phyloP scores from a whole-genome alignment of 139 green algal species.

The Coccomyxa sp. region DNA sequence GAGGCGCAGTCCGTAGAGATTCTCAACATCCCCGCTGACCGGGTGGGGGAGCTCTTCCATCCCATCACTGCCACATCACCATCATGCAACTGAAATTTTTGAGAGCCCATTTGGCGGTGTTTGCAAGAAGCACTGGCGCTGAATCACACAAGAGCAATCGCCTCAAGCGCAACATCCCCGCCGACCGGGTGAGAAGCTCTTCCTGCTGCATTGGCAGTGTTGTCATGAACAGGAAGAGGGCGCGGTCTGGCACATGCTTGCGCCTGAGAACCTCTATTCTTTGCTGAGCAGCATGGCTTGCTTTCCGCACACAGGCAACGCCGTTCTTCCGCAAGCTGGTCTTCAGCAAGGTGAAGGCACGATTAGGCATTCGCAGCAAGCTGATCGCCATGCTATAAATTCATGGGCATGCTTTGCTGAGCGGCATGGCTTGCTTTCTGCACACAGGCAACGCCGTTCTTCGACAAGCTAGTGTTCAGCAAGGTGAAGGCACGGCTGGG shows the following conservation, averaged over 20 bases:
- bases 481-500: slow-evolving; percentile 63
- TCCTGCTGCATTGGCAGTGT: too few relatives aligned
- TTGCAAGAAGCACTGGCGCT: too few relatives aligned
- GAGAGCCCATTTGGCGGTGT: too few relatives aligned
- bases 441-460: slow-evolving; percentile 63
- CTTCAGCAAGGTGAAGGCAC: slow-evolving; percentile 62
- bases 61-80: too few relatives aligned
- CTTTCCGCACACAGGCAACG: slow-evolving; percentile 27
- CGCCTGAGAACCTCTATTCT: too few relatives aligned
- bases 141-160: too few relatives aligned
- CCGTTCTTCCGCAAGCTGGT: slow-evolving; percentile 76
- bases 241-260: too few relatives aligned
- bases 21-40: background rate
- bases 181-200: slow-evolving; percentile 24
- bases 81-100: too few relatives aligned
- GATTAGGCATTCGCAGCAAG: slow-evolving; percentile 44
- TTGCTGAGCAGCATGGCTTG: too few relatives aligned
- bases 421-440: background rate
- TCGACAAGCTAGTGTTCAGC: slow-evolving; percentile 64
- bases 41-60: too few relatives aligned
- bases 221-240: too few relatives aligned
- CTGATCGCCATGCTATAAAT: slow-evolving; percentile 53
- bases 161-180: slow-evolving; percentile 45
- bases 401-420: too few relatives aligned
- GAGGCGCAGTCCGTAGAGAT: background rate